Base-by-base conservation (phyloP, 164 flowering plant species). In the Dillenia suffruticosa region DNA sequence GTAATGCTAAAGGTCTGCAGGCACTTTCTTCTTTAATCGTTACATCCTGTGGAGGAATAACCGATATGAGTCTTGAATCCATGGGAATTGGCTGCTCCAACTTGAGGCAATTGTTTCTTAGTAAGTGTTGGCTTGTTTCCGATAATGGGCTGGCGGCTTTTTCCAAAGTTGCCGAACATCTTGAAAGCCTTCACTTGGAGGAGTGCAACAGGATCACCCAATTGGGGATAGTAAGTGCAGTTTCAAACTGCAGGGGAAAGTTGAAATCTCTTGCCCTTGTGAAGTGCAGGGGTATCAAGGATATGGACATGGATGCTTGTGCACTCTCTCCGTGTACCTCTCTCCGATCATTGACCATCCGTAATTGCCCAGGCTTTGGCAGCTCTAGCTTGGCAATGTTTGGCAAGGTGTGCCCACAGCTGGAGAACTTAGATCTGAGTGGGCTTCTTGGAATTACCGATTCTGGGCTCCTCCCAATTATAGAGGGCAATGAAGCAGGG, bases 161-260 rank as follows among this genome's bases (percentile, higher is more conserved):
- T 62, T 66, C 84, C 51, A 73, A 77, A 63, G 70, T 74, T 63
- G 91, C 94, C 0, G 59, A 15, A 15, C 76, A 87, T 15, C 81
- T 90, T 47, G 90, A 87, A 67, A 79, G 72, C 66, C 64, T 90
- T 12, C 83, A 80, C 45, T 63, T 90, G 58, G 88, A 86, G 58
- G 94, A 87, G 73, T 90, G 96, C 82, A 81, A 86, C 77, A 68
- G 79, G 81, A 75, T 90, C 65, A 80, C 85, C 61, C 83, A 79
- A 64, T 19, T 51, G 52, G 96, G 96, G 62, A 58, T 90, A 60
- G 69, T 81, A 45, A 82, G 78, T 48, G 64, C 71, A 22, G 78
- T 90, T 50, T 58, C 76, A 12, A 78, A 69, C 69, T 78, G 78
- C 57, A 79, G 83, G n/a, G 51, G 66, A 10, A 86, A 81, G 56